Evolutionary conservation across 1,139 yeast species (phyloP), one percentile per base, ranked within the genome.

Genomic region (Nematodospora anomalae): DNA sequence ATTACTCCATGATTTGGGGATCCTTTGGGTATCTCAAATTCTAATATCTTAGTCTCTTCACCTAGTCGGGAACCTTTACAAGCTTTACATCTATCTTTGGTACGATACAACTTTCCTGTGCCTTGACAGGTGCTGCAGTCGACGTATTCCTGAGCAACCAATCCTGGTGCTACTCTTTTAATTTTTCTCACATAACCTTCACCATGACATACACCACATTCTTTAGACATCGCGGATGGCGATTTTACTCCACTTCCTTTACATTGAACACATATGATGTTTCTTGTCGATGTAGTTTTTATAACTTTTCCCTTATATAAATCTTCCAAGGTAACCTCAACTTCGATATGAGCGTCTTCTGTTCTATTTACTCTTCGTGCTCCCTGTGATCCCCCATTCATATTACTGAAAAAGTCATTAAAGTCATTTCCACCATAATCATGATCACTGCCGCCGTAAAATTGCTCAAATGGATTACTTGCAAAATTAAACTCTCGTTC

Each of bases 271-370:
- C 97, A 90, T 6, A 88, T 62, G 13, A 83, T 71, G 52, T 85
- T 78, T 53, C 97, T 75, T 3, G 84, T 78, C 3, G 87, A 76
- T 3, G 87, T 75, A 52, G 87, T 78, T 55, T 87, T 84, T 45
- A 88, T 74, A 11, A 80, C 77, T 54, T 87, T 87, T 7, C 98
- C 97, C 47, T 76, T 77, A 67, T 78, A 92, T 30, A 88, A 62
- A 44, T 90, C 97, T 40, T 80, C 88, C 38, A 89, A 61, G 0
- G 84, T 71, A 6, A 89, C 80, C 6, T 73, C 76, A 7, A 84
- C 76, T 26, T 79, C 76, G 33, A 86, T 60, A 16, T 66, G 63
- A 0, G 90, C 94, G 55, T 88, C 90, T 5, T 73, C 82, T 0
- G 95, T 85, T 28, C 50, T 43, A 28, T 44, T 33, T 7, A 41